Conservation (phyloP, 805 yeast genomes). For the Jamesozyma lodderae region DNA sequence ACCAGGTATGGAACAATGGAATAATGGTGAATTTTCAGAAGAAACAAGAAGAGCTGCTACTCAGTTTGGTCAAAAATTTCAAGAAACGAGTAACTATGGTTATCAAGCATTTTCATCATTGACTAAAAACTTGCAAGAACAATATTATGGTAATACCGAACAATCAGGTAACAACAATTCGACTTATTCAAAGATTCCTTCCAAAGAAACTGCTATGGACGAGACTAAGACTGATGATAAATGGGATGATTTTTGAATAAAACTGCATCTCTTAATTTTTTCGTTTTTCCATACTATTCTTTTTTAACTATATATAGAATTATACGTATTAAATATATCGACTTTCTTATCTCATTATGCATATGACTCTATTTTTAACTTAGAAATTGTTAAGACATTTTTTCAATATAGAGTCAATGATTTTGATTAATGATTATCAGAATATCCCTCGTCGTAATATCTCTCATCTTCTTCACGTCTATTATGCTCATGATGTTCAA, state of each 20-base stretch:
- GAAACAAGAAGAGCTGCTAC: conserved; percentile 91
- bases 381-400: background rate
- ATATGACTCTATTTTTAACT: too few relatives aligned
- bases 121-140: conserved; percentile 36
- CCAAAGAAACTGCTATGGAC: too few relatives aligned
- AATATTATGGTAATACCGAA: conserved; percentile 24
- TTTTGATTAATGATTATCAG: too few relatives aligned
- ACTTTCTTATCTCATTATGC: too few relatives aligned
- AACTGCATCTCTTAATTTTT: too few relatives aligned
- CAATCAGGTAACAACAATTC: conserved; percentile 40
- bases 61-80: conserved; percentile 91
- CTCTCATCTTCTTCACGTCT: background rate
- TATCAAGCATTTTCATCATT: conserved; percentile 55
- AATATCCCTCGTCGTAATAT: too few relatives aligned
- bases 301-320: too few relatives aligned
- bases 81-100: conserved; percentile 74
- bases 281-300: too few relatives aligned
- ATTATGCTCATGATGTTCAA: background rate
- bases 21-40: conserved; percentile 58
- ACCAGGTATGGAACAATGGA: conserved; percentile 78
- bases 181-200: conserved; percentile 29
- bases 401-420: too few relatives aligned
- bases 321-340: too few relatives aligned
- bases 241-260: conserved; percentile 57
- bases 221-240: conserved; percentile 47